Percentiles rank a stretch among this genome's conserved stretches.
phyloP scores from a whole-genome alignment of 805 yeast genomes.

The Yamadazyma insecticola region DNA sequence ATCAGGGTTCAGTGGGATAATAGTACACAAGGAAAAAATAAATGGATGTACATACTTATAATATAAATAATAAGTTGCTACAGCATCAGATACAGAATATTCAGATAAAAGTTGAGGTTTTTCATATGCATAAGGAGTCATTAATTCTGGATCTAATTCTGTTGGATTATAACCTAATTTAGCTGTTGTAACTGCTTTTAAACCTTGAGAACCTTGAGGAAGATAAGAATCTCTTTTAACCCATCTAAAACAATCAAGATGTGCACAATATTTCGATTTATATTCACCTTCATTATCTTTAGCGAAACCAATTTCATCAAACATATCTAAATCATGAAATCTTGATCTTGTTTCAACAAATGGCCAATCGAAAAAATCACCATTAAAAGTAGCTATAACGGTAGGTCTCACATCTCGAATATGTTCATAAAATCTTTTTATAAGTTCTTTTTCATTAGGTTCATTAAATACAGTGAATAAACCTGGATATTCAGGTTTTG shows the following conservation, averaged over 20 bases:
- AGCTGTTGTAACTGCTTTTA: conserved; percentile 94
- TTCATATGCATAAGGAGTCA: conserved; percentile 97
- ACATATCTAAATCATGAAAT: conserved; percentile 82
- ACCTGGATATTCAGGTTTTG: conserved; percentile 94
- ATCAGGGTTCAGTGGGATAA: conserved; percentile 94
- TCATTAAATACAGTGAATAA: conserved; percentile 87
- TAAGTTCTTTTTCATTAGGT: conserved; percentile 69
- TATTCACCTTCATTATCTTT: conserved; percentile 88
- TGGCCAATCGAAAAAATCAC: conserved; percentile 99
- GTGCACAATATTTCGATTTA: conserved; percentile 87
- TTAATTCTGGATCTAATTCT: conserved; percentile 93
- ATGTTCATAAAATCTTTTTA: conserved; percentile 83
- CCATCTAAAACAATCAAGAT: conserved; percentile 98
- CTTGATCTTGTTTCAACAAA: conserved; percentile 87
- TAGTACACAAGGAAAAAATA: conserved; percentile 90
- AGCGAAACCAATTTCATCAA: conserved; percentile 89
- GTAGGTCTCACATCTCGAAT: conserved; percentile 86
- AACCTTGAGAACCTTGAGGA: conserved; percentile 98
- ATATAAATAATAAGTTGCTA: conserved; percentile 93
- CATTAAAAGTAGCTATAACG: conserved; percentile 96
- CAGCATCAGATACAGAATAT: conserved; percentile 98
- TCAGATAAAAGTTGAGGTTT: conserved; percentile 90
- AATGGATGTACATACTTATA: conserved; percentile 97
- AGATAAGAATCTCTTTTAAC: conserved; percentile 95
- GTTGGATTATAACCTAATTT: conserved; percentile 95